Conservation (phyloP, 129 eudicot species). For the Tanacetum coccineum region DNA sequence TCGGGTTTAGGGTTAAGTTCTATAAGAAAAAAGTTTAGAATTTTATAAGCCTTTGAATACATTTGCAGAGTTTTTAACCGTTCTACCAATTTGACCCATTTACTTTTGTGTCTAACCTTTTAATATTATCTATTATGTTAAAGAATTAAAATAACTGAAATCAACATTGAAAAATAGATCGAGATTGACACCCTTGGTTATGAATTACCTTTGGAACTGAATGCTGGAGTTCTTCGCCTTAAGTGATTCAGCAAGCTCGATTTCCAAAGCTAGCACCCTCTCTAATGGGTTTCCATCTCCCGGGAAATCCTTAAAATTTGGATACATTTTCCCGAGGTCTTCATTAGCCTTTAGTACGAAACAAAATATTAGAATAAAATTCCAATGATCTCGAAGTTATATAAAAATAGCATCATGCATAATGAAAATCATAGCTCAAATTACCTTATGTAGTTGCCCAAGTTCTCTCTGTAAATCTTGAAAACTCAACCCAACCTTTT, state of each 20-base stretch:
- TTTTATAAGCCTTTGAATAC: too few species aligned
- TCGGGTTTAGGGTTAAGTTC: too few species aligned
- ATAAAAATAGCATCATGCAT: neutral
- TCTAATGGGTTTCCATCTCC: conserved; percentile 68
- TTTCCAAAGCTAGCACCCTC: conserved; percentile 87
- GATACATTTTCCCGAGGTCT: conserved; percentile 67
- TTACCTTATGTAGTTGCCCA: conserved; percentile 64
- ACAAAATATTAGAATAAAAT: conserved; percentile 16
- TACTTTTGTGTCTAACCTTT: too few species aligned
- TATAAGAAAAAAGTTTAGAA: too few species aligned
- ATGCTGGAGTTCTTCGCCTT: conserved; percentile 50
- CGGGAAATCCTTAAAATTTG: conserved; percentile 48
- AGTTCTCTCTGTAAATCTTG: conserved; percentile 52
- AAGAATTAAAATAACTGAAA: too few species aligned
- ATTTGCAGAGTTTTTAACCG: too few species aligned
- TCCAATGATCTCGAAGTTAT: neutral
- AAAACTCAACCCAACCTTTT: conserved; percentile 40
- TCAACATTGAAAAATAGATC: too few species aligned
- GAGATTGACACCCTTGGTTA: neutral
- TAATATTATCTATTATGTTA: too few species aligned
- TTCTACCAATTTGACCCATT: too few species aligned
- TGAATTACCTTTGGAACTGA: conserved; percentile 72
- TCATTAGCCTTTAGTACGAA: conserved; percentile 53
- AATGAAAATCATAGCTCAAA: conserved; percentile 5
- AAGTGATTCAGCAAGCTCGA: conserved; percentile 93